These are phyloP conservation scores for Melaleuca alternifolia DNA, from an alignment of 345 rosid genomes.

Conservation along the genomic window DNA sequence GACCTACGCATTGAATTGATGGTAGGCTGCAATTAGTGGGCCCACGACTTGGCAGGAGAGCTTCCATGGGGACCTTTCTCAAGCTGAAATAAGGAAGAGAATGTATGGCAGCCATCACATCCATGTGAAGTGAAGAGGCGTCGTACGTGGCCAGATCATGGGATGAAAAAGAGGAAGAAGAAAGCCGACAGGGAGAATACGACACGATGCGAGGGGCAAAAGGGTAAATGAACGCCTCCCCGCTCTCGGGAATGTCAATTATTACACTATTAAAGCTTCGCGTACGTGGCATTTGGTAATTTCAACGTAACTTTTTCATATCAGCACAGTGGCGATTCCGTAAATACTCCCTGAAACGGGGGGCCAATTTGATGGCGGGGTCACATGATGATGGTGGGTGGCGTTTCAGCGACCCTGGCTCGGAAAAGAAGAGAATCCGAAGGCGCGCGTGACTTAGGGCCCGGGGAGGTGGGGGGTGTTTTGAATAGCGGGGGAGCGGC, in stretches of 20 bases:
- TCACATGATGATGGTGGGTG: background rate
- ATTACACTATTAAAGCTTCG: background rate
- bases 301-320: background rate
- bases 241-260: background rate
- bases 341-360: background rate
- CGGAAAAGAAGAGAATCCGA: background rate
- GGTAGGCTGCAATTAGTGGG: background rate
- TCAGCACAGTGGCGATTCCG: background rate
- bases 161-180: background rate
- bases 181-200: background rate
- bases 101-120: background rate
- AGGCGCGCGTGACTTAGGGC: background rate
- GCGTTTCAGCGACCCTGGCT: background rate
- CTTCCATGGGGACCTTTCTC: background rate
- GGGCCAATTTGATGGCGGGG: background rate
- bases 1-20: background rate
- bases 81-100: background rate
- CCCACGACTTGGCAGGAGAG: background rate
- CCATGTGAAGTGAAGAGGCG: conserved; percentile 3
- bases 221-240: background rate
- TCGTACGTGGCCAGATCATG: conserved; percentile 21
- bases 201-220: background rate
- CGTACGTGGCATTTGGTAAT: background rate
- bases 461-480: background rate
- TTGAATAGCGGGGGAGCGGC: background rate